Percentiles rank a stretch among this genome's conserved stretches.
Conservation (phyloP, 768 basidiomycete genomes). For the Pleurotus ostreatus region DNA sequence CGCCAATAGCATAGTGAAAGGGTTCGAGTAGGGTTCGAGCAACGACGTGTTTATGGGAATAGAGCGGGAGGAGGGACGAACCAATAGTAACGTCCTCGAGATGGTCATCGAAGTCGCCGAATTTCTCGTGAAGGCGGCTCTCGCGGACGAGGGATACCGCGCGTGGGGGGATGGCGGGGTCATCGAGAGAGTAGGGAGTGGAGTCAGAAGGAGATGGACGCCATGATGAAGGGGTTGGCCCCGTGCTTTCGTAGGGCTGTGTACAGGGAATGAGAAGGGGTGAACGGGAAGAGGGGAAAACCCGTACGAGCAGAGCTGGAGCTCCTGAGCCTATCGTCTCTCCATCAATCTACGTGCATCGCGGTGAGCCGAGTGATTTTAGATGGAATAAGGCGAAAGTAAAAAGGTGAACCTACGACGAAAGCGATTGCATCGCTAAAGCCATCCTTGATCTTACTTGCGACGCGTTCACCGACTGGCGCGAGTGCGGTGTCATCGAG, state of each 20-base stretch:
- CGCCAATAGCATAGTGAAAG: background rate
- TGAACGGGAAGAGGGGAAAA: slow-evolving; percentile 9
- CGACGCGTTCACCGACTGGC: slow-evolving; percentile 63
- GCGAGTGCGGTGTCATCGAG: slow-evolving; percentile 57
- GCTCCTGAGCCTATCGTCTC: slow-evolving; percentile 48
- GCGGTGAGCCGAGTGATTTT: slow-evolving; percentile 9
- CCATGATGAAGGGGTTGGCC: slow-evolving; percentile 33
- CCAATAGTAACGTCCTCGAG: slow-evolving; percentile 67
- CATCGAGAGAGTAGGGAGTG: slow-evolving; percentile 44
- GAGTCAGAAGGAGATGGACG: slow-evolving; percentile 42
- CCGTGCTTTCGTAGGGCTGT: slow-evolving; percentile 49
- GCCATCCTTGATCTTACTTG: slow-evolving; percentile 44
- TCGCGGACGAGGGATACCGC: slow-evolving; percentile 50
- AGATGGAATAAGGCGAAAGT: background rate
- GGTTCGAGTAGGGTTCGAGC: too few relatives aligned
- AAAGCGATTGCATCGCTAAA: slow-evolving; percentile 65
- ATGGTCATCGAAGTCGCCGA: slow-evolving; percentile 84
- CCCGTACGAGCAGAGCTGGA: slow-evolving; percentile 54
- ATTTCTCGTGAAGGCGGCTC: slow-evolving; percentile 45
- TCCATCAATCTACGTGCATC: slow-evolving; percentile 50
- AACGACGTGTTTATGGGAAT: background rate
- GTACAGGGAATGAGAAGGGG: background rate
- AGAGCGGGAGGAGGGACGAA: slow-evolving; percentile 26
- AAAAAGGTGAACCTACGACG: slow-evolving; percentile 44
- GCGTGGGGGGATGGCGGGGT: slow-evolving; percentile 38